Percentiles rank a stretch among this genome's conserved stretches.
phyloP scores from a whole-genome alignment of 345 rosid species.

The Crucihimalaya himalaica region DNA sequence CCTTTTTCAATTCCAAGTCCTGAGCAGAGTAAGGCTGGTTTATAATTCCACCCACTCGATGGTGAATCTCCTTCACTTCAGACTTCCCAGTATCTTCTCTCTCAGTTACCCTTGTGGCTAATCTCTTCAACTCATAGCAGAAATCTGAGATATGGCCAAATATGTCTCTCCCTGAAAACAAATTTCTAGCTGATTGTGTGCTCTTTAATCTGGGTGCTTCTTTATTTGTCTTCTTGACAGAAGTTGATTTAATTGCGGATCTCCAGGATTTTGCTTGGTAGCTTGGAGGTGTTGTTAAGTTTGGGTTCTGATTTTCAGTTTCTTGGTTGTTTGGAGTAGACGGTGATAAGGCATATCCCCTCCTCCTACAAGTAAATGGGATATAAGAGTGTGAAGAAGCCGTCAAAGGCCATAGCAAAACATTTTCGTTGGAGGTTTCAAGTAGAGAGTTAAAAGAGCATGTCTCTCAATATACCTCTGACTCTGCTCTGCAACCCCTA shows the following conservation, averaged over 20 bases:
- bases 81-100: slow-evolving; percentile 50
- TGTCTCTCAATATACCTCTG: slow-evolving; percentile 32
- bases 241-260: slow-evolving; percentile 54
- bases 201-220: slow-evolving; percentile 58
- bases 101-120: slow-evolving; percentile 69
- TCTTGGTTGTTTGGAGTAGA: slow-evolving; percentile 47
- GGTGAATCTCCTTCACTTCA: slow-evolving; percentile 39
- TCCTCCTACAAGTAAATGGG: slow-evolving; percentile 47
- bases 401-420: neutral
- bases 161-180: slow-evolving; percentile 80
- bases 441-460: neutral
- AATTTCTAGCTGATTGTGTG: slow-evolving; percentile 77
- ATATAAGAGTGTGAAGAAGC: neutral
- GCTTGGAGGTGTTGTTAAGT: slow-evolving; percentile 47
- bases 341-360: slow-evolving; percentile 51
- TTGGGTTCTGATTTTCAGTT: slow-evolving; percentile 70
- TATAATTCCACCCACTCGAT: slow-evolving; percentile 36
- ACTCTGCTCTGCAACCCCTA: slow-evolving; percentile 19
- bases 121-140: slow-evolving; percentile 76
- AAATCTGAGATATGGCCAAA: slow-evolving; percentile 77
- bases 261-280: slow-evolving; percentile 53
- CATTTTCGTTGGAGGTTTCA: neutral
- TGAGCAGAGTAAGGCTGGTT: slow-evolving; percentile 43
- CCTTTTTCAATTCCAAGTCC: slow-evolving; percentile 45
- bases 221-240: slow-evolving; percentile 57